Conservation (phyloP, 345 rosid species). For the Camelina sativa region DNA sequence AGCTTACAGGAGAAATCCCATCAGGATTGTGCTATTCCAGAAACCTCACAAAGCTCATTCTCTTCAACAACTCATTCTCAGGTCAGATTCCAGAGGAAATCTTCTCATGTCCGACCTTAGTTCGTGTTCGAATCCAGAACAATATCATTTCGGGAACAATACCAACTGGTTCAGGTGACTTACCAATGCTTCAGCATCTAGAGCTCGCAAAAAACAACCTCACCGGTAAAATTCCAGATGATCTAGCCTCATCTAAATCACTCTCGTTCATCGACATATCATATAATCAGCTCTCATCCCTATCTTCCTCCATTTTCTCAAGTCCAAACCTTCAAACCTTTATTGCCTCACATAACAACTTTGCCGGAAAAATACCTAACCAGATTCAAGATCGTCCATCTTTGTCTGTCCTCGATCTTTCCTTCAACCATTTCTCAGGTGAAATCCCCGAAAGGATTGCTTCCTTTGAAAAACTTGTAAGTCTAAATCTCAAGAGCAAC, state of each 20-base stretch:
- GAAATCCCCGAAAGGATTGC: slow-evolving; percentile 67
- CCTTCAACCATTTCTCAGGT: slow-evolving; percentile 74
- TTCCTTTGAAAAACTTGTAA: slow-evolving; percentile 78
- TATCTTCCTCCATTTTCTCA: slow-evolving; percentile 76
- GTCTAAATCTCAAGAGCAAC: slow-evolving; percentile 69
- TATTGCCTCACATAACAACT: slow-evolving; percentile 73
- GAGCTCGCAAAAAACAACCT: slow-evolving; percentile 83
- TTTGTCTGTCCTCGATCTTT: slow-evolving; percentile 75
- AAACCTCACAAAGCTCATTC: slow-evolving; percentile 80
- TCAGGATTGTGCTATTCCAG: slow-evolving; percentile 60
- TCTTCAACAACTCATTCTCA: slow-evolving; percentile 75
- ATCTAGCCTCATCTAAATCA: slow-evolving; percentile 62
- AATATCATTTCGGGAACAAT: slow-evolving; percentile 71
- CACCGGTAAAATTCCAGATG: slow-evolving; percentile 75
- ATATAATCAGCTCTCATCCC: slow-evolving; percentile 64
- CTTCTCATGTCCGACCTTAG: slow-evolving; percentile 62
- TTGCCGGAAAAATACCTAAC: slow-evolving; percentile 68
- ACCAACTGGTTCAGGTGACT: slow-evolving; percentile 68
- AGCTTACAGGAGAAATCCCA: slow-evolving; percentile 69
- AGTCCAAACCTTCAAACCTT: slow-evolving; percentile 70
- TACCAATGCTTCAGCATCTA: slow-evolving; percentile 75
- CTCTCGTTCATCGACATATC: slow-evolving; percentile 88
- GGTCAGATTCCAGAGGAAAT: slow-evolving; percentile 63
- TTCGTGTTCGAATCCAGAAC: slow-evolving; percentile 76
- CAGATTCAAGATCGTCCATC: slow-evolving; percentile 82